A percentile compares a stretch with the other conserved stretches of the same genome.
phyloP scores from a whole-genome alignment of 345 rosid species.

The Aquilaria sinensis region DNA sequence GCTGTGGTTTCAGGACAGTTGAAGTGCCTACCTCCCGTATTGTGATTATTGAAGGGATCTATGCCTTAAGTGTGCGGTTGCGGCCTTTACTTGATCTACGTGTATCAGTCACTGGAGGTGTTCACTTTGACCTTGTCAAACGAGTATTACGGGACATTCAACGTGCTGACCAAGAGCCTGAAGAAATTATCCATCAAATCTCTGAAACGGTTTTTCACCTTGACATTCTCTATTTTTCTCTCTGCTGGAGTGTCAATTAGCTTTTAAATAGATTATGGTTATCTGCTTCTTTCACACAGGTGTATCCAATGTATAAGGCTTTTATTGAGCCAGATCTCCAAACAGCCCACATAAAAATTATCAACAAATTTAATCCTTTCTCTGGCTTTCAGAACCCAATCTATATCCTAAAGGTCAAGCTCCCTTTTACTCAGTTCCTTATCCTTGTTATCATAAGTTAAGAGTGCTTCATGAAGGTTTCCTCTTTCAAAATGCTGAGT shows the following conservation, averaged over 20 bases:
- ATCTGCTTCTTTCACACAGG: constrained; percentile 36
- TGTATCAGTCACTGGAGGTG: constrained; percentile 94
- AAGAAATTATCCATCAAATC: constrained; percentile 96
- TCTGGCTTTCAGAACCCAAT: constrained; percentile 96
- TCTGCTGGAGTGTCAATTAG: constrained; percentile 7
- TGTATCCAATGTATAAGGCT: constrained; percentile 99
- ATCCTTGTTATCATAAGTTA: neutral
- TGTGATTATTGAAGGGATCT: constrained; percentile 93
- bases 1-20: constrained; percentile 52
- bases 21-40: constrained; percentile 92
- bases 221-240: constrained; percentile 11
- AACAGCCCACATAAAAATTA: constrained; percentile 93
- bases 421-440: constrained; percentile 4
- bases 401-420: constrained; percentile 77
- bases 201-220: constrained; percentile 73
- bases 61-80: constrained; percentile 84
- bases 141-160: constrained; percentile 95
- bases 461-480: constrained; percentile 2
- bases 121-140: constrained; percentile 97
- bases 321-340: constrained; percentile 96
- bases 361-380: constrained; percentile 96
- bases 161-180: constrained; percentile 98
- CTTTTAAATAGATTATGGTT: constrained; percentile 5
- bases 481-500: constrained; percentile 13
- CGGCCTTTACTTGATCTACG: constrained; percentile 92